Evolutionary conservation across 768 basidiomycete genomes (phyloP), one percentile per base, ranked within the genome.

Genomic region (Trametes sanguinea): DNA sequence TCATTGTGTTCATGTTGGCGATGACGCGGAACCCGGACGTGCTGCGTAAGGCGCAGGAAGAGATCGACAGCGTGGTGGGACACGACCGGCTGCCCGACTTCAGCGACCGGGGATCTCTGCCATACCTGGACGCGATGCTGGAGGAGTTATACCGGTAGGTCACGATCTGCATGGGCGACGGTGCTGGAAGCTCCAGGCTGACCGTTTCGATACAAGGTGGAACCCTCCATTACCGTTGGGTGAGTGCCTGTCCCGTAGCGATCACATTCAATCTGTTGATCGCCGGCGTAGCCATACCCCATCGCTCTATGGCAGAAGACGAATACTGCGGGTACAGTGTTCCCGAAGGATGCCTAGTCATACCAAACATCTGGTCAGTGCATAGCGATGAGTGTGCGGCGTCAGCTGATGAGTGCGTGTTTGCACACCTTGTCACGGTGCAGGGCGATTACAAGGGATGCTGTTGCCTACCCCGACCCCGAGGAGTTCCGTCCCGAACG

Each of bases 401-500:
- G 22, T 22, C 22, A 22, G 22, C 22, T 22, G 22, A 22, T 22
- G 22, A 22, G 1, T 22, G 22, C 22, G 22, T 22, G 22, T 22
- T 22, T 22, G 22, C 22, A 22, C 1, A 22, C 22, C 1, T 22
- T 22, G 22, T 22, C 22, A 22, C 22, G 22, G 35, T 37, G 2
- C 30, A 70, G 71, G 73, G 73, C 54, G 6, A 71, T 74, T 45
- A 60, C 67, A 22, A 68, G 67, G 22, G 64, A 71, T 47, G 14
- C 54, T 13, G 43, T 44, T 0, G 14, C 58, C 5, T 85, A 79
- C 65, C 68, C 76, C 7, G 68, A 83, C 33, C 80, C 84, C 16
- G 73, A 78, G 9, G 66, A 57, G 40, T 85, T 85, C 70, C 69
- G 68, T 22, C 85, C 84, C 3, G 80, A 84, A 45, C 77, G 84